phyloP scores from a whole-genome alignment of 176 grass and related monocot genomes.

The Aegilops sharonensis region DNA sequence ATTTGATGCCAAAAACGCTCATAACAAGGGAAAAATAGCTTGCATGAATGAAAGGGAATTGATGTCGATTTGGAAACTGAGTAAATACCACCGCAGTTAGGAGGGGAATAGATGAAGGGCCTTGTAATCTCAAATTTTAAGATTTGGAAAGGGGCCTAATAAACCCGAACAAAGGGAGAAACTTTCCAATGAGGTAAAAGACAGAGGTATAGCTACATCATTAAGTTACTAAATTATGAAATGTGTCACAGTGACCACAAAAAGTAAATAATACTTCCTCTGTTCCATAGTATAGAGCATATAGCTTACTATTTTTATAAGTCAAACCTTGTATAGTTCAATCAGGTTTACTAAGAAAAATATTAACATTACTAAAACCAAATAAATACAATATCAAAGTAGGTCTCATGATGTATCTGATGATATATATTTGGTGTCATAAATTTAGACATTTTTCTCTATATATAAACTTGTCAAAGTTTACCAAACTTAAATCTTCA shows the following conservation, averaged over 20 bases:
- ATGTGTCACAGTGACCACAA: not conserved
- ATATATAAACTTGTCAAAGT: not conserved
- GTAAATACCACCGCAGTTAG: too few relatives aligned
- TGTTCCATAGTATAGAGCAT: not conserved
- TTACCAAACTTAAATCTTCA: not conserved
- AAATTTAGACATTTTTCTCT: not conserved
- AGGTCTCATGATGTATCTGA: not conserved
- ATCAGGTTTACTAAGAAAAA: not conserved
- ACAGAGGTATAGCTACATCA: not conserved
- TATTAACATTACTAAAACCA: not conserved
- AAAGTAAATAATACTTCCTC: not conserved
- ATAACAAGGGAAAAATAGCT: too few relatives aligned
- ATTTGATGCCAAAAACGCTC: too few relatives aligned
- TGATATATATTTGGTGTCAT: not conserved
- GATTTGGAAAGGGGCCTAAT: too few relatives aligned
- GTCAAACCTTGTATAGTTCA: not conserved
- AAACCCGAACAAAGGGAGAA: too few relatives aligned
- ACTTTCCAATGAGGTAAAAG: not conserved
- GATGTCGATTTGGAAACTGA: too few relatives aligned
- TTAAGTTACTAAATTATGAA: not conserved
- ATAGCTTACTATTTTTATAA: not conserved
- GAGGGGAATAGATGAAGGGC: too few relatives aligned
- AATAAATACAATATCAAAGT: not conserved
- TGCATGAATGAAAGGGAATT: too few relatives aligned
- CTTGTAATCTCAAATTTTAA: too few relatives aligned